Evolutionary conservation across 805 yeast genomes (phyloP), one percentile per base, ranked within the genome.

Genomic region (Ogataea pignaliae): DNA sequence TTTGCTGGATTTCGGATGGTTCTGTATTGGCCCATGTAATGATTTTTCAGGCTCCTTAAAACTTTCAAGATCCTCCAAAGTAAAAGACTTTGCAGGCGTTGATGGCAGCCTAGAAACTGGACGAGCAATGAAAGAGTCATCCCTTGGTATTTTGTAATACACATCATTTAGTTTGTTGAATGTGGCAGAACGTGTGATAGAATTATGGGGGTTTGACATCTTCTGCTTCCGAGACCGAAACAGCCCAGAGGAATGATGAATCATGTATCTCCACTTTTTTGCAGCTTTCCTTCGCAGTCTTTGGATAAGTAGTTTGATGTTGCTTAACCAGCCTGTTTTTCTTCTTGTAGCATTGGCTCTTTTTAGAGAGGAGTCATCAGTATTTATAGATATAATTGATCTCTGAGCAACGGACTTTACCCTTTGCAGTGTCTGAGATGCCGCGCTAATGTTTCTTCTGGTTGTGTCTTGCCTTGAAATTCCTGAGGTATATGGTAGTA

Each of bases 291-390:
- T n/a, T 35, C 48, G 57, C 13, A 54, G 13, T 13, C 41, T 40
- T 9, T 45, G 41, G 6, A 55, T 34, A 6, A 59, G 29, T 5
- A 18, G 18, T 3, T 49, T 14, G 6, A 64, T 29, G 15, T 31
- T 40, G 2, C 59, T 50, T 11, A 64, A 37, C 61, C 67, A 60
- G 3, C 65, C 64, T 2, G 49, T 39, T 39, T 59, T 64, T 33
- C 68, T 48, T 40, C 53, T 56, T n/a, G 56, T 54, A 10, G 69
- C 69, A 40, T 61, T 61, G 0, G 63, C 51, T 39, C 69, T 49
- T 35, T 51, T 57, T 15, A 64, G 44, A 15, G 56, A 52, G 21
- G 48, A 43, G 13, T 47, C 40, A 9, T 39, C 34, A 9, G 41
- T 38, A 3, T 11, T 21, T 8, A 32, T 18, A 29, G 36, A 17